Conservation (phyloP, 2,329 filamentous ascomycete genomes). For the Penicillium sp. region DNA sequence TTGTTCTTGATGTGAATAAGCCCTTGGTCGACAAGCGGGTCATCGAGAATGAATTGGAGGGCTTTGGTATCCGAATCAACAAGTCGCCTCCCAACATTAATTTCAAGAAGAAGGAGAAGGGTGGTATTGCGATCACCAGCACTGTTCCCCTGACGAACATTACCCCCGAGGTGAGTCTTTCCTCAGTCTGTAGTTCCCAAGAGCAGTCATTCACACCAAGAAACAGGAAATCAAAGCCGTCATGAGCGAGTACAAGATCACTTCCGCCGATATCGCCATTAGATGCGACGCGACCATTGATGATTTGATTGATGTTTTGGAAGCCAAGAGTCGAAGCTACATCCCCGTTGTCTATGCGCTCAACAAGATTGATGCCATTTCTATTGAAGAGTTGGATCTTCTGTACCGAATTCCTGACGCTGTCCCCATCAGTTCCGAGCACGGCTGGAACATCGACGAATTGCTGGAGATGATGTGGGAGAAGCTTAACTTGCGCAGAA, state of each 20-base stretch:
- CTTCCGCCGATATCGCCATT: conserved; percentile 95
- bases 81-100: conserved; percentile 96
- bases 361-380: conserved; percentile 98
- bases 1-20: conserved; percentile 97
- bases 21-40: conserved; percentile 94
- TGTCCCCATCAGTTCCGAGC: conserved; percentile 94
- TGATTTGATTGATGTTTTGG: conserved; percentile 92
- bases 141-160: conserved; percentile 92
- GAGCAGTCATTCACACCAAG: conserved; percentile 14
- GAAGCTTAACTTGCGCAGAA: conserved; percentile 83
- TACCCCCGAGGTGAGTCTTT: conserved; percentile 66
- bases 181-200: background rate
- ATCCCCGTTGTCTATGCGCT: conserved; percentile 99
- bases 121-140: conserved; percentile 92
- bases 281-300: conserved; percentile 97
- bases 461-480: conserved; percentile 98
- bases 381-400: conserved; percentile 94
- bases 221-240: conserved; percentile 87
- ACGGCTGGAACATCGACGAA: conserved; percentile 98
- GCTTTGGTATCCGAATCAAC: conserved; percentile 97
- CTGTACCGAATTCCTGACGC: conserved; percentile 96
- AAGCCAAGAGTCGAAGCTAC: conserved; percentile 91
- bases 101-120: conserved; percentile 99
- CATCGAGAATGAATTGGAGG: conserved; percentile 92
- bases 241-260: conserved; percentile 95